phyloP scores from a whole-genome alignment of 1,139 yeast genomes.

The Wickerhamomyces sp. region DNA sequence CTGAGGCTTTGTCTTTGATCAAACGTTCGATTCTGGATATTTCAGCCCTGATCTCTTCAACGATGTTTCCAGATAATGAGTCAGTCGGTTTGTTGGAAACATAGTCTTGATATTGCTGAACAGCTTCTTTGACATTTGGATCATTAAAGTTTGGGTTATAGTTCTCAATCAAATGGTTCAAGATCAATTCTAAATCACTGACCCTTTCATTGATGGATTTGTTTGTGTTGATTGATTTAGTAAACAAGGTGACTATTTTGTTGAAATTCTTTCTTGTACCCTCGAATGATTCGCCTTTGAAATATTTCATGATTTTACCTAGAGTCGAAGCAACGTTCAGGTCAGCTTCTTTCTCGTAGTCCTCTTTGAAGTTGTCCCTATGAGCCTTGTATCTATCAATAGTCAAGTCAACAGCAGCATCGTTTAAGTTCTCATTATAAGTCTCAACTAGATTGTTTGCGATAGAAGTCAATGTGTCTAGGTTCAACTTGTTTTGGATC shows the following conservation, averaged over 20 bases:
- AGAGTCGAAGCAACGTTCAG: slow-evolving; percentile 12
- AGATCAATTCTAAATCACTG: slow-evolving; percentile 36
- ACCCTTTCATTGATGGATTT: slow-evolving; percentile 10
- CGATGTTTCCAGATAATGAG: background rate
- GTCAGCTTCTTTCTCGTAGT: background rate
- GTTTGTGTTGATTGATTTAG: slow-evolving; percentile 1
- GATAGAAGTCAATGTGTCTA: slow-evolving; percentile 22
- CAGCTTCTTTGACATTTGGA: slow-evolving; percentile 75
- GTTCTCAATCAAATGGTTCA: slow-evolving; percentile 43
- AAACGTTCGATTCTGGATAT: background rate
- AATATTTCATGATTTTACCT: slow-evolving; percentile 6
- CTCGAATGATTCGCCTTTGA: slow-evolving; percentile 6
- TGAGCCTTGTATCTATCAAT: slow-evolving; percentile 22
- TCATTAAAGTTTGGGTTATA: slow-evolving; percentile 92
- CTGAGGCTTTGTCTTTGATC: slow-evolving; percentile 1
- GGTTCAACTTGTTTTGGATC: slow-evolving; percentile 17
- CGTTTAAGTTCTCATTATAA: slow-evolving; percentile 30
- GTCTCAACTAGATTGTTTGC: slow-evolving; percentile 24
- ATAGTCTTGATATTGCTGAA: slow-evolving; percentile 54
- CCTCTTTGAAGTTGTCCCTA: slow-evolving; percentile 4
- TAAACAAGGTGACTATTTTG: background rate
- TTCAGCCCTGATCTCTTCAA: slow-evolving; percentile 1
- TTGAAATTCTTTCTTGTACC: slow-evolving; percentile 7
- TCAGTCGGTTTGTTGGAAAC: slow-evolving; percentile 12
- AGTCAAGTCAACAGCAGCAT: slow-evolving; percentile 30